Base-by-base conservation (phyloP, 2,329 filamentous ascomycete genomes). In the Penicillium sp. region DNA sequence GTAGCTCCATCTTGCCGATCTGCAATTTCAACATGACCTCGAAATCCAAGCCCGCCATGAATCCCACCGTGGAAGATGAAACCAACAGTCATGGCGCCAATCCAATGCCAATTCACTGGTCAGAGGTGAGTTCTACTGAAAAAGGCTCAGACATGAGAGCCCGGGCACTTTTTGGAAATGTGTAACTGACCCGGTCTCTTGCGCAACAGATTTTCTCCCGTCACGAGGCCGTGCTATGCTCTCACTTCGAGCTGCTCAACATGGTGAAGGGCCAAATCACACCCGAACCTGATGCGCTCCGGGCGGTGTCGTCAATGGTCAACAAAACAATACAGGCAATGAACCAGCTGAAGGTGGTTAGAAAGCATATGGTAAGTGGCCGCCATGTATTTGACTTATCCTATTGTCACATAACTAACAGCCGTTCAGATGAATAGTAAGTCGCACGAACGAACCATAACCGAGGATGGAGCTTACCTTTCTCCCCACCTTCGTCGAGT, bases 141-240 rank as follows among this genome's bases (percentile, higher is more conserved):
- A n/a, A 38, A 37, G 14, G 13, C 38, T 22, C 22, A 3, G 31
- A 27, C 18, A 25, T 10, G 28, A 30, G 29, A 38, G 8, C 16
- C 18, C 25, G n/a, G 42, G 19, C 16, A 19, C 7, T 27, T 14
- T 16, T 4, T 11, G 16, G 25, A 14, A 25, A 39, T 7, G 28
- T 40, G 25, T 6, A 14, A 25, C 41, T 50, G 36, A 50, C 35
- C 22, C 11, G 11, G 14, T 30, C 9, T 28, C 8, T 35, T 31
- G 10, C 14, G n/a, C 11, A 16, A 4, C 40, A 74, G 72, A 57
- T 74, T 18, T 72, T 71, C 47, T 56, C 64, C 11, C 70, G 68
- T 33, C 72, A 75, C 53, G 68, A 73, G n/a, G 64, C 57, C 2
- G 55, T 72, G 25, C 58, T 75, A 3, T 59, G 63, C 29, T 69